Conservation (phyloP, 2,329 filamentous ascomycete genomes). For the Neofusicoccum kwambonambiense region DNA sequence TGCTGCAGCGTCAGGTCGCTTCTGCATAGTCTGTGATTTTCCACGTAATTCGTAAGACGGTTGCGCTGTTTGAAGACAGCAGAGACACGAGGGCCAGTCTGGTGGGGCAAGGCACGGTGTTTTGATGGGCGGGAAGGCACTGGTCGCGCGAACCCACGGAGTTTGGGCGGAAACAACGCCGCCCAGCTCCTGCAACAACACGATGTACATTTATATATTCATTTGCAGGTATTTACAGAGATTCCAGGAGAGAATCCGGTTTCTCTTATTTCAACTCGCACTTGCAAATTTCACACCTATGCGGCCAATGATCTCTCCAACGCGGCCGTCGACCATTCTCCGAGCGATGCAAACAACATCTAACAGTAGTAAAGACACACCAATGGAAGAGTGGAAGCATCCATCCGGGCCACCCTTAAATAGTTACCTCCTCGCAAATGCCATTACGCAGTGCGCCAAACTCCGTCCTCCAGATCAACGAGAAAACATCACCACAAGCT, state of each 20-base stretch:
- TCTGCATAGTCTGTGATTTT: neutral
- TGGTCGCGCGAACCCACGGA: neutral
- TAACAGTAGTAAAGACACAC: too few relatives aligned
- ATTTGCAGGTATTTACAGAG: neutral
- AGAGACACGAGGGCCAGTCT: neutral
- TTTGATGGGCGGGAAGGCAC: neutral
- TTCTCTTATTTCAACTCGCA: too few relatives aligned
- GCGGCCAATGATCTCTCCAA: neutral
- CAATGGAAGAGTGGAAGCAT: too few relatives aligned
- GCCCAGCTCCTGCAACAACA: neutral
- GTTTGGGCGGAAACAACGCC: neutral
- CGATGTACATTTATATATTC: neutral
- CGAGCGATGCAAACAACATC: too few relatives aligned
- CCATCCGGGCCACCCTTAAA: too few relatives aligned
- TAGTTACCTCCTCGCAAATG: neutral
- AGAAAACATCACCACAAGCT: neutral
- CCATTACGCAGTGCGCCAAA: neutral
- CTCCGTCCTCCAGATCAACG: neutral
- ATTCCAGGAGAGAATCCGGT: neutral
- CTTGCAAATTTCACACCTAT: too few relatives aligned
- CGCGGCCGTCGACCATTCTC: neutral
- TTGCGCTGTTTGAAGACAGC: neutral
- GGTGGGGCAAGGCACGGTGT: slow-evolving; percentile 5
- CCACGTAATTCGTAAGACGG: neutral
- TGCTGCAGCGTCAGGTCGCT: neutral